phyloP scores from a whole-genome alignment of 352 stramenopile species.

The Pythium periplocum region DNA sequence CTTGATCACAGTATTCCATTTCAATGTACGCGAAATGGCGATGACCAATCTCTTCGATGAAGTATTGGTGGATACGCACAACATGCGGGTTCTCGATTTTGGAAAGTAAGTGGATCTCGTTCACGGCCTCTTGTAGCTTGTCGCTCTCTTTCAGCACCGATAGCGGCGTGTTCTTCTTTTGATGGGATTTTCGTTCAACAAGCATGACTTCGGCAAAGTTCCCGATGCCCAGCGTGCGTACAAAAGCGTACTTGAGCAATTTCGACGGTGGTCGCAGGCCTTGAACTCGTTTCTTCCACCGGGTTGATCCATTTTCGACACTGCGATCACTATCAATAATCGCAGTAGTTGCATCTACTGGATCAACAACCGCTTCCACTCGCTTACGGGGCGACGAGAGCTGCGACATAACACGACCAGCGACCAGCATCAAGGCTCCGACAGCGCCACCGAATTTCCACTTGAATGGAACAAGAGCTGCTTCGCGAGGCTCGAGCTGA shows the following conservation, averaged over 20 bases:
- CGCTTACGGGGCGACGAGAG: background rate
- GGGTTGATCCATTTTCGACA: conserved; percentile 23
- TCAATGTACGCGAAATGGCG: conserved; percentile 79
- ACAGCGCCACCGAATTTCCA: conserved; percentile 43
- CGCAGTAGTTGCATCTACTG: background rate
- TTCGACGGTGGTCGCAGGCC: conserved; percentile 44
- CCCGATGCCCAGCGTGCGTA: conserved; percentile 55
- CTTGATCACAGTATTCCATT: conserved; percentile 74
- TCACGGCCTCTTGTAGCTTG: conserved; percentile 70
- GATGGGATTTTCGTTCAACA: conserved; percentile 15
- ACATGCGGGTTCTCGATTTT: conserved; percentile 54
- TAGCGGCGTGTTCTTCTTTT: conserved; percentile 27
- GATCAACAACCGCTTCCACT: no score
- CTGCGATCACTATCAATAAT: conserved; percentile 1
- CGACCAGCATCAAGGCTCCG: conserved; percentile 34
- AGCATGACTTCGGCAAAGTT: conserved; percentile 81
- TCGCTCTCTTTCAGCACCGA: conserved; percentile 79
- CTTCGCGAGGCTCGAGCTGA: background rate
- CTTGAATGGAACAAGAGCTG: background rate
- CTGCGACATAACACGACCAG: conserved; percentile 22
- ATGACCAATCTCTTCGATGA: conserved; percentile 73
- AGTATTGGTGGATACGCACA: conserved; percentile 69
- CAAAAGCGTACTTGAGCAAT: conserved; percentile 57
- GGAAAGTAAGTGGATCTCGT: conserved; percentile 67
- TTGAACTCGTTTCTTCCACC: conserved; percentile 53